Conservation (phyloP, 306 rosid genomes). For the Castanopsis chinensis region DNA sequence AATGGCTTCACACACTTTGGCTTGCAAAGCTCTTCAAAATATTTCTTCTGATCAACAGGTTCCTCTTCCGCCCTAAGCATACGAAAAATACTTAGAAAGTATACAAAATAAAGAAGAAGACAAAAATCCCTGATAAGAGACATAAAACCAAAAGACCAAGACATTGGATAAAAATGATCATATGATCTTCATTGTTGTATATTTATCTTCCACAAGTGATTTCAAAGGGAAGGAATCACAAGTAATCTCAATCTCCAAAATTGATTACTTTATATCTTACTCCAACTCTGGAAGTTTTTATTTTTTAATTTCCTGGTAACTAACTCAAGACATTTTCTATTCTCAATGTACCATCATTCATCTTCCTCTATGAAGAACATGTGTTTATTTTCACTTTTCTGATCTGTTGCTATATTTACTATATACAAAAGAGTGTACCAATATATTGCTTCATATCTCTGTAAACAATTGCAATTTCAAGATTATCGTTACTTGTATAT, state of each 20-base stretch:
- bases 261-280: not conserved
- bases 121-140: not conserved
- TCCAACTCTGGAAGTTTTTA: not conserved
- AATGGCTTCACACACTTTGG: constrained; percentile 95
- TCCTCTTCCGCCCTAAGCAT: constrained; percentile 92
- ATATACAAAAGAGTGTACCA: not conserved
- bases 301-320: not conserved
- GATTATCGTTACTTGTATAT: no score
- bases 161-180: not conserved
- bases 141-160: not conserved
- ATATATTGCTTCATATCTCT: not conserved
- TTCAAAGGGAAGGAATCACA: not conserved
- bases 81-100: not conserved
- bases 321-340: not conserved
- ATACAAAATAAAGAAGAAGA: not conserved
- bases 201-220: not conserved
- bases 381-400: not conserved
- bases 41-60: constrained; percentile 85
- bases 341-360: not conserved
- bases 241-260: not conserved
- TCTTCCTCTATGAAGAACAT: not conserved
- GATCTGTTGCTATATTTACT: not conserved
- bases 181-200: not conserved
- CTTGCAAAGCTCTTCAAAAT: constrained; percentile 82
- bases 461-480: not conserved